Evolutionary conservation across 441 rosid species (phyloP).

Genomic region (Populus tomentosa): DNA sequence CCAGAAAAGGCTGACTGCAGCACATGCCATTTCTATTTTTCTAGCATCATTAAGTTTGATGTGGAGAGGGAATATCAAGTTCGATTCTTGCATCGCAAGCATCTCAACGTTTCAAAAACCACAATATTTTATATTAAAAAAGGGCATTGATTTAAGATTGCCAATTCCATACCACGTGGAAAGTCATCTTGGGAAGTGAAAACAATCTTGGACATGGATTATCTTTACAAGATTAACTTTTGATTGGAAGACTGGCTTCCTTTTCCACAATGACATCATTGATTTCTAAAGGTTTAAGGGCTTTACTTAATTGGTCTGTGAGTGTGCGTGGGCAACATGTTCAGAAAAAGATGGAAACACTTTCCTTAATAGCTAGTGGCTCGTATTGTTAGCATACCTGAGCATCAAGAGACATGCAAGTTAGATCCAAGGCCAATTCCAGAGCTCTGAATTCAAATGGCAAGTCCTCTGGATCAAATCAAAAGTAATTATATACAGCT

Average conservation of each 20-base stretch:
- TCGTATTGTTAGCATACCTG: conserved; percentile 51
- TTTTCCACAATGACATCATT: neutral
- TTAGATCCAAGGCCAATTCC: conserved; percentile 86
- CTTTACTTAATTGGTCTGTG: neutral
- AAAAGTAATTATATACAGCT: conserved; percentile 22
- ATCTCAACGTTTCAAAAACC: neutral
- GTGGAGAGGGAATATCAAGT: neutral
- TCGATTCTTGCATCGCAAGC: neutral
- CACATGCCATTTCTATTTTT: neutral
- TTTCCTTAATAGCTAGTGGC: neutral
- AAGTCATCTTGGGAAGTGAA: neutral
- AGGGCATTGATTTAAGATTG: neutral
- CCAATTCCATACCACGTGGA: neutral
- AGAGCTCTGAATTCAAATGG: conserved; percentile 94
- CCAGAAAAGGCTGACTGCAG: neutral
- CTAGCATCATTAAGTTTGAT: neutral
- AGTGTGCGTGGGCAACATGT: neutral
- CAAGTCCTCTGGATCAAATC: conserved; percentile 73
- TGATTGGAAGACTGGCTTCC: neutral
- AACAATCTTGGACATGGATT: neutral
- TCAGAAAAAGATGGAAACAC: neutral
- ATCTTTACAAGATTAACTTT: neutral
- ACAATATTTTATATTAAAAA: neutral
- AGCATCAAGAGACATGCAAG: conserved; percentile 84
- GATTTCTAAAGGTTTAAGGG: neutral